Percentiles rank a stretch among this genome's conserved stretches.
These are phyloP conservation scores for Ilex paraguariensis DNA, from an alignment of 305 asterid genomes.

Conservation along the genomic window DNA sequence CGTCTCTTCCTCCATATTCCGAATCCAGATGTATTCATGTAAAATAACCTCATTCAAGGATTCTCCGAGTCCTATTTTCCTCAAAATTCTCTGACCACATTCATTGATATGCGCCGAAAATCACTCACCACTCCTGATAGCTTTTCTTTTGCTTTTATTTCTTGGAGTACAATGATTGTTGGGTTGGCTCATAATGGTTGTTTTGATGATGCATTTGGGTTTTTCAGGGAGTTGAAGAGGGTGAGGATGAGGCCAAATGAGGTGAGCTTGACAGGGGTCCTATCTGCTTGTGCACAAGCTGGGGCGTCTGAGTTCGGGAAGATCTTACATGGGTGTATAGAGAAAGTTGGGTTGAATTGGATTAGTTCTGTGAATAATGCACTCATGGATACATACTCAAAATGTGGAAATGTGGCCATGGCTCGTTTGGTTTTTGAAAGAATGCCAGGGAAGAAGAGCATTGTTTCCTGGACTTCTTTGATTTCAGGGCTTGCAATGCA, in stretches of 20 bases:
- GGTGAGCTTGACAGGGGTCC: slow-evolving; percentile 67
- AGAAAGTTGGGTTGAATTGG: slow-evolving; percentile 60
- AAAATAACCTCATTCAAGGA: slow-evolving; percentile 79
- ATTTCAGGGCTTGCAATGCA: slow-evolving; percentile 73
- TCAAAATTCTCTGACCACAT: slow-evolving; percentile 34
- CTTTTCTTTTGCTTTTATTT: slow-evolving; percentile 66
- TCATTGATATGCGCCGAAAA: slow-evolving; percentile 42
- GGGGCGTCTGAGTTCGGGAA: slow-evolving; percentile 64
- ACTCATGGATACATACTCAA: slow-evolving; percentile 71
- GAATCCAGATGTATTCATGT: slow-evolving; percentile 74
- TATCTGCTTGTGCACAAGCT: slow-evolving; percentile 82
- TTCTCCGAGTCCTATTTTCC: slow-evolving; percentile 57
- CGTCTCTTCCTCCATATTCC: slow-evolving; percentile 42
- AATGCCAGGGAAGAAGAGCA: slow-evolving; percentile 49
- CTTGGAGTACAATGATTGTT: slow-evolving; percentile 78
- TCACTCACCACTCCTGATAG: slow-evolving; percentile 43
- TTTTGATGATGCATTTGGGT: slow-evolving; percentile 44
- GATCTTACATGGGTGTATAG: slow-evolving; percentile 52
- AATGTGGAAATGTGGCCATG: slow-evolving; percentile 65
- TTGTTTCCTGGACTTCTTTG: slow-evolving; percentile 76
- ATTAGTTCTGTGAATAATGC: slow-evolving; percentile 66
- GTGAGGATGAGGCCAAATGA: slow-evolving; percentile 58
- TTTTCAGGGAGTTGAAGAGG: slow-evolving; percentile 47
- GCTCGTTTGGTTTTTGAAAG: slow-evolving; percentile 59
- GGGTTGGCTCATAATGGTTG: slow-evolving; percentile 51